Evolutionary conservation across 805 yeast species (phyloP).

Genomic region (Lipomyces oligophaga): DNA sequence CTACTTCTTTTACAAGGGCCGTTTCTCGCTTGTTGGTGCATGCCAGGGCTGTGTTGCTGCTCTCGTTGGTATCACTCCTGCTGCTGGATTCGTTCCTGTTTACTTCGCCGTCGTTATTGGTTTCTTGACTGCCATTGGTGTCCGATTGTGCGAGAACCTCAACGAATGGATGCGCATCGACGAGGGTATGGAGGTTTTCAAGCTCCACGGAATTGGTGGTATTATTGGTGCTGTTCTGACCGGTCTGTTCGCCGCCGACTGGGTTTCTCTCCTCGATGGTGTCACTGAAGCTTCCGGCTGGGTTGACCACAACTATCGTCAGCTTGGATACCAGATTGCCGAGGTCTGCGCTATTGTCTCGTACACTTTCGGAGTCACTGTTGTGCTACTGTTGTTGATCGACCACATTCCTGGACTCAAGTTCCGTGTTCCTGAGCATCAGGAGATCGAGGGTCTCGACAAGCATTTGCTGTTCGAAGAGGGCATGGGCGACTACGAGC

Average conservation of each 20-base stretch:
- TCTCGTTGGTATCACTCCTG: constrained; percentile 92
- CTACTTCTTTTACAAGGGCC: constrained; percentile 54
- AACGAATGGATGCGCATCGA: constrained; percentile 63
- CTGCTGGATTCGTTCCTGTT: constrained; percentile 92
- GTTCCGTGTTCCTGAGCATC: constrained; percentile 78
- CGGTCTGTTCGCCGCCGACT: constrained; percentile 88
- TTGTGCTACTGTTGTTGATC: constrained; percentile 60
- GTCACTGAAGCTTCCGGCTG: constrained; percentile 53
- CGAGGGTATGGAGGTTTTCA: constrained; percentile 93
- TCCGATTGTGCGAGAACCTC: constrained; percentile 24
- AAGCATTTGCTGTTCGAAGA: constrained; percentile 36
- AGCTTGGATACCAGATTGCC: constrained; percentile 85
- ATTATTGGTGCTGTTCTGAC: constrained; percentile 75
- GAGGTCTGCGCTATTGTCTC: constrained; percentile 64
- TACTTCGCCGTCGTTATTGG: constrained; percentile 87
- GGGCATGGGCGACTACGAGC: constrained; percentile 28
- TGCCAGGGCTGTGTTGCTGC: constrained; percentile 95
- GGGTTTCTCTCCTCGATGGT: constrained; percentile 72
- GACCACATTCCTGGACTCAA: constrained; percentile 76
- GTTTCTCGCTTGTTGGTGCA: constrained; percentile 87
- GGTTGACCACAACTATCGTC: constrained; percentile 77
- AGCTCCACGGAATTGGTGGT: constrained; percentile 90
- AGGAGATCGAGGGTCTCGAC: constrained; percentile 86
- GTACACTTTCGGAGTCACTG: constrained; percentile 74
- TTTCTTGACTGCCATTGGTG: constrained; percentile 42